Evolutionary conservation across 768 basidiomycete species (phyloP).

Genomic region (Leccinum obscurum): DNA sequence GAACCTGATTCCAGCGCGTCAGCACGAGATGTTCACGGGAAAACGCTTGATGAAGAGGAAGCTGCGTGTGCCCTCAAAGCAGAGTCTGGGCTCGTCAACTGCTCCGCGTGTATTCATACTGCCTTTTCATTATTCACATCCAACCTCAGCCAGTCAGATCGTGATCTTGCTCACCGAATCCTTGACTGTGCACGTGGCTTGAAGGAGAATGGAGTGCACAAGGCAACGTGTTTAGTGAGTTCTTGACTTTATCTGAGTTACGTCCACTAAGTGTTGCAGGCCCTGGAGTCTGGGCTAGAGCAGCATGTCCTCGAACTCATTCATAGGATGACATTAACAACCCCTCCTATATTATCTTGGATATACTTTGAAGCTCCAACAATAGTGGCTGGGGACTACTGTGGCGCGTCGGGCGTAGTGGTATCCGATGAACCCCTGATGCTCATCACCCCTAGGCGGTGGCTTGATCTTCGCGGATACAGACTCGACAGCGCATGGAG

Average conservation of each 20-base stretch:
- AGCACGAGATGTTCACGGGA: conserved; percentile 41
- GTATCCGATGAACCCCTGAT: conserved; percentile 46
- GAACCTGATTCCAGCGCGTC: conserved; percentile 19
- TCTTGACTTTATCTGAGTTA: background rate
- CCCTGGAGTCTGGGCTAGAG: conserved; percentile 15
- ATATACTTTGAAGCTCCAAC: conserved; percentile 58
- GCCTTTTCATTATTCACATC: conserved; percentile 23
- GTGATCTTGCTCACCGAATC: conserved; percentile 17
- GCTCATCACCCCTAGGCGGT: conserved; percentile 66
- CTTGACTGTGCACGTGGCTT: conserved; percentile 16
- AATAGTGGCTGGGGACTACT: conserved; percentile 55
- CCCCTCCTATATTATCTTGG: conserved; percentile 65
- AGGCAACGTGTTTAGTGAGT: conserved; percentile 35
- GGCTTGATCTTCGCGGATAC: conserved; percentile 71
- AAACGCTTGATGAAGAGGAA: conserved; percentile 38
- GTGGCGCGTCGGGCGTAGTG: conserved; percentile 56
- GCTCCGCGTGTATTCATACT: conserved; percentile 30
- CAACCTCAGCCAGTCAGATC: conserved; percentile 23
- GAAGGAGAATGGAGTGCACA: conserved; percentile 30
- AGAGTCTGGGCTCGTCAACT: conserved; percentile 33
- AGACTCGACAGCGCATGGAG: conserved; percentile 67
- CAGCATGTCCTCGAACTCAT: conserved; percentile 35
- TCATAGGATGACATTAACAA: conserved; percentile 43
- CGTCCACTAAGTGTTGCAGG: conserved; percentile 14
- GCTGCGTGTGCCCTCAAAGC: conserved; percentile 48